These are phyloP conservation scores for Beauveria rudraprayagi DNA, from an alignment of 2,329 filamentous ascomycete genomes.

Conservation along the genomic window DNA sequence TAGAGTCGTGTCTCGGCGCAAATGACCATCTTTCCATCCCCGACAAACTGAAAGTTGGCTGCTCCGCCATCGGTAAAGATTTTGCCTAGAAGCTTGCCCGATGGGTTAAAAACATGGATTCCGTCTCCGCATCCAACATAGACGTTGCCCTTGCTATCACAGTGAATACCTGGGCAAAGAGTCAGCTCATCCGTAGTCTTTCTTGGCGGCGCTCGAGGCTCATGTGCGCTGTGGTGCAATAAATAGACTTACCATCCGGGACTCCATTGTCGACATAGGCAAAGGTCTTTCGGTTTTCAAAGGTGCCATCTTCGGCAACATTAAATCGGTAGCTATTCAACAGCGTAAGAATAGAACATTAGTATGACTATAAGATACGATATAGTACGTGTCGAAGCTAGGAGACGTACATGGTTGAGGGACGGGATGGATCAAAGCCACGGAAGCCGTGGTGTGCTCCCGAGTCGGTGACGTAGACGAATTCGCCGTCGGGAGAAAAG, in stretches of 20 bases:
- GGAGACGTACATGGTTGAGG: constrained; percentile 38
- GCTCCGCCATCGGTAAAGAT: constrained; percentile 40
- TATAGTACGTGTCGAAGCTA: not conserved
- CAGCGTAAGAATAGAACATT: not conserved
- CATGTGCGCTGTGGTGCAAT: not conserved
- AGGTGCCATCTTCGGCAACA: constrained; percentile 37
- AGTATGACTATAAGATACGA: not conserved
- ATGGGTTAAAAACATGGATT: constrained; percentile 39
- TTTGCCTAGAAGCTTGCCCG: constrained; percentile 45
- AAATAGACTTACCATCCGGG: constrained; percentile 43
- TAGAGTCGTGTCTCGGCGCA: constrained; percentile 27
- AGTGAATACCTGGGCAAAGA: constrained; percentile 40
- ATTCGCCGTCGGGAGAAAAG: constrained; percentile 45
- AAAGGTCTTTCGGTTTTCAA: constrained; percentile 43
- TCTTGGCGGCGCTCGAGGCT: not conserved
- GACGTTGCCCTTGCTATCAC: constrained; percentile 46
- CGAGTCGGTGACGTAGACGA: constrained; percentile 50
- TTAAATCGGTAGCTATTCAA: constrained; percentile 36
- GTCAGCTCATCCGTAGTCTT: not conserved
- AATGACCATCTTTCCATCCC: constrained; percentile 28
- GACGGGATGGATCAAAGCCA: constrained; percentile 32
- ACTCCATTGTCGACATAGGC: constrained; percentile 45
- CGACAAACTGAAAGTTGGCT: constrained; percentile 39
- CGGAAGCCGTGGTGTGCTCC: constrained; percentile 39
- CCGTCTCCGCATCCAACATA: constrained; percentile 43